Conservation (phyloP, 2,329 filamentous ascomycete species). For the Monosporascus sp. region DNA sequence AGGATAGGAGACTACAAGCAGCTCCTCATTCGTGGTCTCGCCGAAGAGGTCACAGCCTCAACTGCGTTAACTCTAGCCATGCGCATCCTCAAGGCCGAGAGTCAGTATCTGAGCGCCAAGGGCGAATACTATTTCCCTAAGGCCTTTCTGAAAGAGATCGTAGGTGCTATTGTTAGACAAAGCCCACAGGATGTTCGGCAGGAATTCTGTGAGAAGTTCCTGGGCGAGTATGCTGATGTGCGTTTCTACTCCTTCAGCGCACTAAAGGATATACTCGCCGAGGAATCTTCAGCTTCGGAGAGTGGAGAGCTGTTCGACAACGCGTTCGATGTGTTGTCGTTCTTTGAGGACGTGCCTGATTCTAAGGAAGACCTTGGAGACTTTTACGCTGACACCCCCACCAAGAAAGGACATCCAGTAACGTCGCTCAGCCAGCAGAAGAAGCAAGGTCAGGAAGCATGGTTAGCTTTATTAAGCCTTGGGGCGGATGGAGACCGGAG, state of each 20-base stretch:
- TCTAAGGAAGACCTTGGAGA: slow-evolving; percentile 60
- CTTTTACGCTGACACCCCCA: slow-evolving; percentile 61
- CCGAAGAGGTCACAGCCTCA: slow-evolving; percentile 57
- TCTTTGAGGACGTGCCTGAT: slow-evolving; percentile 65
- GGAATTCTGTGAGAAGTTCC: slow-evolving; percentile 72
- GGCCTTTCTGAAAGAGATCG: slow-evolving; percentile 58
- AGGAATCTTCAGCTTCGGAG: slow-evolving; percentile 12
- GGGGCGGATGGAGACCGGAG: slow-evolving; percentile 66
- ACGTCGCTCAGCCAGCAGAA: slow-evolving; percentile 66
- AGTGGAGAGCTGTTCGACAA: slow-evolving; percentile 44
- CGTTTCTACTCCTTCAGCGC: slow-evolving; percentile 75
- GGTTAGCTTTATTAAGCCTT: slow-evolving; percentile 70
- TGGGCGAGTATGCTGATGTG: slow-evolving; percentile 77
- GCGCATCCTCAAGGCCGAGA: slow-evolving; percentile 78
- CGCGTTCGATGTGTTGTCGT: slow-evolving; percentile 56
- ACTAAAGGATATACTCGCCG: slow-evolving; percentile 42
- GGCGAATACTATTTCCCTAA: slow-evolving; percentile 66
- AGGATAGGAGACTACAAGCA: slow-evolving; percentile 66
- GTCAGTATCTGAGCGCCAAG: slow-evolving; percentile 52
- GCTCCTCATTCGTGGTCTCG: slow-evolving; percentile 56
- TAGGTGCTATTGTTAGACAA: slow-evolving; percentile 56
- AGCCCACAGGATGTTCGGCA: slow-evolving; percentile 55
- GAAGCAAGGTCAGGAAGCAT: slow-evolving; percentile 77
- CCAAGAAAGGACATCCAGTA: slow-evolving; percentile 62
- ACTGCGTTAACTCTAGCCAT: slow-evolving; percentile 75